These are phyloP conservation scores for Trichoderma sp. DNA, from an alignment of 2,329 filamentous ascomycete species.

Conservation along the genomic window DNA sequence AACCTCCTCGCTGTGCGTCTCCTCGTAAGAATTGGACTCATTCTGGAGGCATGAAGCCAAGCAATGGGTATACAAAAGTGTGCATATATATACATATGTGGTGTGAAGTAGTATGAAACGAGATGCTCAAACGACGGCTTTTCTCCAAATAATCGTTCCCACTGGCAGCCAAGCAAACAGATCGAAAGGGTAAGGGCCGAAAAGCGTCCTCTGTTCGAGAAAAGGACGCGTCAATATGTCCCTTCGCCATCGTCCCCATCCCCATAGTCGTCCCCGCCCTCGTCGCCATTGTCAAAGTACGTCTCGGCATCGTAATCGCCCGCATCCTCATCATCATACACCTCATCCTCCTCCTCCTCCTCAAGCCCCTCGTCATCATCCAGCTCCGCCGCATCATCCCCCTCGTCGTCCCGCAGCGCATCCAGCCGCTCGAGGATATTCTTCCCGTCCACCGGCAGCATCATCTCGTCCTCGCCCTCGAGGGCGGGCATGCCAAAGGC, in stretches of 20 bases:
- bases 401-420: constrained; percentile 54
- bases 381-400: constrained; percentile 51
- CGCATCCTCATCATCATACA: constrained; percentile 60
- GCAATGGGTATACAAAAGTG: constrained; percentile 19
- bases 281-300: constrained; percentile 62
- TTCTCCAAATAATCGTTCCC: not conserved
- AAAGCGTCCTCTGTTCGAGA: too few species aligned
- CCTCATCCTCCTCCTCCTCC: constrained; percentile 53
- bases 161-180: not conserved
- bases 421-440: constrained; percentile 51
- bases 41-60: not conserved
- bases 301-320: constrained; percentile 64
- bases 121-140: constrained; percentile 1
- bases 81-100: constrained; percentile 12
- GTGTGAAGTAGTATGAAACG: not conserved
- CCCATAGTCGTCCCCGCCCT: constrained; percentile 55
- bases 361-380: constrained; percentile 54
- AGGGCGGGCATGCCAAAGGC: constrained; percentile 47
- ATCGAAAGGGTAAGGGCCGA: too few species aligned
- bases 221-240: constrained; percentile 39
- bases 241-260: constrained; percentile 55
- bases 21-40: not conserved
- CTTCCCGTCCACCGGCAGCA: constrained; percentile 38
- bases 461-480: constrained; percentile 39
- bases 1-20: not conserved